Conservation (phyloP, 75 land plant species). For the Cupressus sempervirens region DNA sequence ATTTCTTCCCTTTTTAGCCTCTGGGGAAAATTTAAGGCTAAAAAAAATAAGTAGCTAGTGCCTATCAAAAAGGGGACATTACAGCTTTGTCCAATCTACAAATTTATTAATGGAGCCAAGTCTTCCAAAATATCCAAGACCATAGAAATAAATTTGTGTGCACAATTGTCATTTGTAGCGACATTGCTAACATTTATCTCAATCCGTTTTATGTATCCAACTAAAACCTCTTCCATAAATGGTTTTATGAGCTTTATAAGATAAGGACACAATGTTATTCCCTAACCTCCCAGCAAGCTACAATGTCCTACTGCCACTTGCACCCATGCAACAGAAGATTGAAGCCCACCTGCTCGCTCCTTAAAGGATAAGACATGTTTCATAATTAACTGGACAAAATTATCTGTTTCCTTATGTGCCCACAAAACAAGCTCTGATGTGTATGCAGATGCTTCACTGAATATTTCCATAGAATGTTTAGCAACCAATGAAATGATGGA, state of each 20-base stretch:
- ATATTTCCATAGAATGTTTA: slow-evolving; percentile 45
- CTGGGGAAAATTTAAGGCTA: too few species aligned
- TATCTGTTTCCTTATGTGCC: slow-evolving; percentile 58
- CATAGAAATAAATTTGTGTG: slow-evolving; percentile 50
- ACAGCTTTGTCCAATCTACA: slow-evolving; percentile 61
- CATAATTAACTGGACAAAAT: slow-evolving; percentile 56
- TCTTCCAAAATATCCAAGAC: slow-evolving; percentile 73
- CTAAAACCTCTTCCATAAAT: slow-evolving; percentile 64
- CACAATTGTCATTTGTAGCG: slow-evolving; percentile 50
- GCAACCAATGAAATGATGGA: slow-evolving; percentile 49
- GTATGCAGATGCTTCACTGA: slow-evolving; percentile 47
- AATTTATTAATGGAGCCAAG: slow-evolving; percentile 41
- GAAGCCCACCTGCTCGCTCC: slow-evolving; percentile 60
- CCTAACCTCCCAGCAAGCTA: slow-evolving; percentile 63
- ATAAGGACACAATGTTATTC: slow-evolving; percentile 56
- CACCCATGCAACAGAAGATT: slow-evolving; percentile 61
- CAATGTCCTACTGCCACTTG: slow-evolving; percentile 70
- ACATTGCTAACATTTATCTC: slow-evolving; percentile 39
- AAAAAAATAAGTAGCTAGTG: too few species aligned
- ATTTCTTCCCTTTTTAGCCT: too few species aligned
- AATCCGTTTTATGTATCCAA: slow-evolving; percentile 52
- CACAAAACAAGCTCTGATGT: slow-evolving; percentile 58
- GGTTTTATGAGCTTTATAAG: slow-evolving; percentile 60
- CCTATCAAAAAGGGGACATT: too few species aligned
- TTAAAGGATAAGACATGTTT: slow-evolving; percentile 50